A percentile compares a stretch with the other conserved stretches of the same genome.
Conservation (phyloP, 129 eudicot species). For the Lonicera japonica region DNA sequence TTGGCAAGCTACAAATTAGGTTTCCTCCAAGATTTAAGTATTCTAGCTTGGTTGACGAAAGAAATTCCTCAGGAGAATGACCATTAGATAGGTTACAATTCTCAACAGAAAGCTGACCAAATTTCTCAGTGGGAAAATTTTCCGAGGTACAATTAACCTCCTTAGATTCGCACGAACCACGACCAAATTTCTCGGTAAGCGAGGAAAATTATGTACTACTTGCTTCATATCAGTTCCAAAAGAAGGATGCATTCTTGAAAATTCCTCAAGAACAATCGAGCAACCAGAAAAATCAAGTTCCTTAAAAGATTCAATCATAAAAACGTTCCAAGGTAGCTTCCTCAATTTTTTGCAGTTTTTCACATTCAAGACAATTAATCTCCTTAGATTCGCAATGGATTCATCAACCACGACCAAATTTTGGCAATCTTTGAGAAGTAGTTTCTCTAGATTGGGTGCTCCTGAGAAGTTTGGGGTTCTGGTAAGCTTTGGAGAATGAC, state of each 20-base stretch:
- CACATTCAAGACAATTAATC: background rate
- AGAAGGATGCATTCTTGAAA: too few relatives aligned
- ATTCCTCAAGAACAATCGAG: background rate
- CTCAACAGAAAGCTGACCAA: conserved; percentile 1
- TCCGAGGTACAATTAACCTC: too few relatives aligned
- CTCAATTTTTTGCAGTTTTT: conserved; percentile 2
- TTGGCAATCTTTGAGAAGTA: background rate
- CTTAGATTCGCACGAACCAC: too few relatives aligned
- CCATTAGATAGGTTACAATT: background rate
- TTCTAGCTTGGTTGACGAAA: background rate
- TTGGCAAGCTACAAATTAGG: conserved; percentile 11
- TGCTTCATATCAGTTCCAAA: too few relatives aligned
- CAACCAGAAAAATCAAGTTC: conserved; percentile 7
- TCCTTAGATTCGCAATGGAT: background rate
- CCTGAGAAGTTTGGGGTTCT: conserved; percentile 1
- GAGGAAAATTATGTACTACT: too few relatives aligned
- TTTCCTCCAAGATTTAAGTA: background rate
- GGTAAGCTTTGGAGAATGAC: background rate
- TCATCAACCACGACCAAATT: conserved; percentile 3
- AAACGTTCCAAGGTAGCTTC: background rate
- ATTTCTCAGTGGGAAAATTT: background rate
- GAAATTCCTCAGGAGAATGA: background rate
- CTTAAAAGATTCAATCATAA: background rate
- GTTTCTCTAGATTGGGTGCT: conserved; percentile 2
- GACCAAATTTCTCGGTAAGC: too few relatives aligned